phyloP scores from a whole-genome alignment of 1,284 basidiomycete species.

The Ustilago nuda region DNA sequence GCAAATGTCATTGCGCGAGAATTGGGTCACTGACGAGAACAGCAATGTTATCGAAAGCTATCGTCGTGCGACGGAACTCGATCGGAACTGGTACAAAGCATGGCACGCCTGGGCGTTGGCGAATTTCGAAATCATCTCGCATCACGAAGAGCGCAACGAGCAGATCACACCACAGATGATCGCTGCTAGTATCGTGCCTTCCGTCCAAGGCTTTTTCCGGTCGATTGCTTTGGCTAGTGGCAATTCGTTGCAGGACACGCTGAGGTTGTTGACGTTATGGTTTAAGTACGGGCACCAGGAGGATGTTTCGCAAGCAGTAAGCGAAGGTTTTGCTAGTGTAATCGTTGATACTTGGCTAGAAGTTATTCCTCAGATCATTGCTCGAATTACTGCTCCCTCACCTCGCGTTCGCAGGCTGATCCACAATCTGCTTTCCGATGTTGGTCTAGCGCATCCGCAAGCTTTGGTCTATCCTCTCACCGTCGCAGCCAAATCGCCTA shows the following conservation, averaged over 20 bases:
- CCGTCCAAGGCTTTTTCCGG: slow-evolving; percentile 93
- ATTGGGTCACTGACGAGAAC: slow-evolving; percentile 74
- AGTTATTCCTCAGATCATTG: slow-evolving; percentile 99
- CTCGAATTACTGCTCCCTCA: slow-evolving; percentile 95
- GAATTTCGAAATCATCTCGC: slow-evolving; percentile 89
- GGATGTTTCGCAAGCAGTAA: slow-evolving; percentile 90
- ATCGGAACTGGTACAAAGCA: slow-evolving; percentile 96
- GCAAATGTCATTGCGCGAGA: slow-evolving; percentile 82
- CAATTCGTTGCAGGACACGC: slow-evolving; percentile 93
- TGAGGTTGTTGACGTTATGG: slow-evolving; percentile 94
- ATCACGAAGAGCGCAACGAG: slow-evolving; percentile 72
- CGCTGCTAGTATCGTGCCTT: slow-evolving; percentile 88
- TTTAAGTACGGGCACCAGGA: slow-evolving; percentile 96
- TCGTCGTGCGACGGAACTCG: slow-evolving; percentile 88
- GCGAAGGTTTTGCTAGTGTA: slow-evolving; percentile 86
- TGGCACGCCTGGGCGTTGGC: slow-evolving; percentile 99
- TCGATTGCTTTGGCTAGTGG: slow-evolving; percentile 88
- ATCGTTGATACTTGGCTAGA: slow-evolving; percentile 99
- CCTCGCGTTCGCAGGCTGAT: slow-evolving; percentile 88
- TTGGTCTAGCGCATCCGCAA: slow-evolving; percentile 96
- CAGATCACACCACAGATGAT: slow-evolving; percentile 80
- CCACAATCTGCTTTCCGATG: slow-evolving; percentile 87
- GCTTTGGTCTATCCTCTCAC: slow-evolving; percentile 98
- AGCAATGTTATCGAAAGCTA: slow-evolving; percentile 76
- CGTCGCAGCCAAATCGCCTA: slow-evolving; percentile 96